Percentiles rank a stretch among this genome's conserved stretches.
These are phyloP conservation scores for Kodamaea fungicola DNA, from an alignment of 1,139 yeast genomes.

Conservation along the genomic window DNA sequence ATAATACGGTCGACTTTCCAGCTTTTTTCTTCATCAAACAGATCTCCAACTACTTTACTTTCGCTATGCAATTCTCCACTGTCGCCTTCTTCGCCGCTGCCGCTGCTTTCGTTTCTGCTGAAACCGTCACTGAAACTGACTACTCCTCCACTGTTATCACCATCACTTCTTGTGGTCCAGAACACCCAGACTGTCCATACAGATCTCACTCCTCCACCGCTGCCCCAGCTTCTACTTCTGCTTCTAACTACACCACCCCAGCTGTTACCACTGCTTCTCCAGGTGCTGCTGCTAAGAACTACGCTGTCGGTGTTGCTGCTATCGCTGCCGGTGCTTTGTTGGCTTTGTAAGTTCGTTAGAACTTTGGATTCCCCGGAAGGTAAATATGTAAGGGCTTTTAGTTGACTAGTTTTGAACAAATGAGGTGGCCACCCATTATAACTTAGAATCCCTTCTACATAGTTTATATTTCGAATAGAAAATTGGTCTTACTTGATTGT, in stretches of 20 bases:
- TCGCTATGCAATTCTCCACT: slow-evolving; percentile 46
- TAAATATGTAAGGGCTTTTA: slow-evolving; percentile 3
- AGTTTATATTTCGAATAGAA: no score
- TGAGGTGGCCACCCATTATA: slow-evolving; percentile 10
- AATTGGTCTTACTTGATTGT: no score
- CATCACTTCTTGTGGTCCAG: slow-evolving; percentile 42
- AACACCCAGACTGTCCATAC: slow-evolving; percentile 42
- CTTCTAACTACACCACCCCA: slow-evolving; percentile 24
- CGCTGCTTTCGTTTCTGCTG: slow-evolving; percentile 35
- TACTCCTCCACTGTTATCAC: slow-evolving; percentile 32
- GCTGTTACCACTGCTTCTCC: slow-evolving; percentile 33
- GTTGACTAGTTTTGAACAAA: slow-evolving; percentile 4
- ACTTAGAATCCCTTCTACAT: slow-evolving; percentile 3
- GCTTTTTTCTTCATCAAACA: slow-evolving; percentile 9
- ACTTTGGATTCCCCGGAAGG: slow-evolving; percentile 2
- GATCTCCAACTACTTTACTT: slow-evolving; percentile 26
- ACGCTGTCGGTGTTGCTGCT: slow-evolving; percentile 47
- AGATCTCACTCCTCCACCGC: slow-evolving; percentile 16
- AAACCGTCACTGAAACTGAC: slow-evolving; percentile 32
- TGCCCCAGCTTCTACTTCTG: slow-evolving; percentile 12
- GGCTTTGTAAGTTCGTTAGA: slow-evolving; percentile 36
- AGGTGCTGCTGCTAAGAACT: slow-evolving; percentile 28
- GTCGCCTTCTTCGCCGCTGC: slow-evolving; percentile 44
- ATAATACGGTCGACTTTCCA: slow-evolving; percentile 3
- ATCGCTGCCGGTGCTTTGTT: slow-evolving; percentile 52